Conservation (phyloP, 768 basidiomycete genomes). For the Rhodotorula babjevae region DNA sequence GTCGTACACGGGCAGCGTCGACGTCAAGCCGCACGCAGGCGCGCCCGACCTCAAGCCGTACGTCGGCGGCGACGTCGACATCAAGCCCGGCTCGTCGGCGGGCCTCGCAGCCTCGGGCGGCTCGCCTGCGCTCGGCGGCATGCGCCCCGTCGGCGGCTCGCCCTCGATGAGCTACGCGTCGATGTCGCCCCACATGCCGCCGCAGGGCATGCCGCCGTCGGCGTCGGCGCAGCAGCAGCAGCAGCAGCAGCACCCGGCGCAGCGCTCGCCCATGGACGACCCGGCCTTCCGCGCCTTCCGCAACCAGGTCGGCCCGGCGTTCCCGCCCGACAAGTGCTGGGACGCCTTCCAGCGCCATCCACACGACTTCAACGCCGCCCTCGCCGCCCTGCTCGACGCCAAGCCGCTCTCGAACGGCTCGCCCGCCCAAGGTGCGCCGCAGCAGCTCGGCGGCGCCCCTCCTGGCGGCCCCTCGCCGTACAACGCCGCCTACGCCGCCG, state of each 20-base stretch:
- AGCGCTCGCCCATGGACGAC: not conserved
- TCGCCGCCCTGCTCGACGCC: conserved; percentile 29
- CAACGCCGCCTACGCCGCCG: conserved; percentile 8
- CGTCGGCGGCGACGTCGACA: not conserved
- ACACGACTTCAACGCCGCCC: conserved; percentile 3
- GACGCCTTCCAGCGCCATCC: conserved; percentile 7
- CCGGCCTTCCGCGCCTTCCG: conserved; percentile 26
- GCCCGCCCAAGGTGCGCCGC: not conserved
- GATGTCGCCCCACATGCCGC: not conserved
- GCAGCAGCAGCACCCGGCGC: not conserved
- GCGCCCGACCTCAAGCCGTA: too few species aligned
- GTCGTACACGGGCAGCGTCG: conserved; percentile 7
- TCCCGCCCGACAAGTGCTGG: conserved; percentile 9
- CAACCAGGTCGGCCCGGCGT: conserved; percentile 15
- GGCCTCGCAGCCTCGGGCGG: not conserved
- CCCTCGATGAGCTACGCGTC: not conserved
- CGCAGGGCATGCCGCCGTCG: not conserved
- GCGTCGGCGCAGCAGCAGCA: not conserved
- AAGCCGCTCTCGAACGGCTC: conserved; percentile 2
- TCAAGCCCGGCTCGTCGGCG: not conserved
- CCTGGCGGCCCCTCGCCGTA: not conserved
- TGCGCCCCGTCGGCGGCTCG: not conserved
- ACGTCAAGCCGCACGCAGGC: not conserved
- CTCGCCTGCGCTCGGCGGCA: not conserved
- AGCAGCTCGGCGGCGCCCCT: too few species aligned